Evolutionary conservation across 495 filamentous ascomycete genomes (phyloP).

Genomic region (Eremomyces bilateralis): DNA sequence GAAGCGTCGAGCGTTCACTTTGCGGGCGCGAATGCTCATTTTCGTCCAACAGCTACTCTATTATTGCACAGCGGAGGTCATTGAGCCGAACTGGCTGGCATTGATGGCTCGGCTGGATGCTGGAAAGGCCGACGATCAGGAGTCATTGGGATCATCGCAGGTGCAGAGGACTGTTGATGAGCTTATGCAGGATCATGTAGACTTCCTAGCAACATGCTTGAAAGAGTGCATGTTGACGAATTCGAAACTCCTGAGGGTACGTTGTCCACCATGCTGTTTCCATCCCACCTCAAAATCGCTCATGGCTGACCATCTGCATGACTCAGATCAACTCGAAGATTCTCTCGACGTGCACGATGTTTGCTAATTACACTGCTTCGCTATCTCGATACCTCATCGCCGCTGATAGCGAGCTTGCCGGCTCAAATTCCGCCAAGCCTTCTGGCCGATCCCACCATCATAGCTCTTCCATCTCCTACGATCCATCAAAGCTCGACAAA

Average conservation of each 20-base stretch:
- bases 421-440: slow-evolving; percentile 4
- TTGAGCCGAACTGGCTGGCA: slow-evolving; percentile 90
- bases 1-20: slow-evolving; percentile 82
- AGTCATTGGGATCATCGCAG: slow-evolving; percentile 18
- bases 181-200: slow-evolving; percentile 97
- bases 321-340: slow-evolving; percentile 87
- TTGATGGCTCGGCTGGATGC: slow-evolving; percentile 68
- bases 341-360: slow-evolving; percentile 78
- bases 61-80: slow-evolving; percentile 89
- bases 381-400: slow-evolving; percentile 59
- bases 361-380: slow-evolving; percentile 64
- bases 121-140: slow-evolving; percentile 23
- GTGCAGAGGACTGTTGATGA: slow-evolving; percentile 80
- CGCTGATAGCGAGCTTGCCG: slow-evolving; percentile 48
- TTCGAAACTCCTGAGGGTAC: slow-evolving; percentile 71
- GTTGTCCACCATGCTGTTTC: slow-evolving; percentile 7
- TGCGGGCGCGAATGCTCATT: slow-evolving; percentile 82
- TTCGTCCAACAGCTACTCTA: slow-evolving; percentile 93
- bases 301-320: too few relatives aligned
- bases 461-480: slow-evolving; percentile 20
- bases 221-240: slow-evolving; percentile 99
- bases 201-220: slow-evolving; percentile 89
- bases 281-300: neutral
- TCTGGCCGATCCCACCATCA: too few relatives aligned
- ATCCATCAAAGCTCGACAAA: slow-evolving; percentile 47